Conservation (phyloP, 306 rosid species). For the Quercus alba region DNA sequence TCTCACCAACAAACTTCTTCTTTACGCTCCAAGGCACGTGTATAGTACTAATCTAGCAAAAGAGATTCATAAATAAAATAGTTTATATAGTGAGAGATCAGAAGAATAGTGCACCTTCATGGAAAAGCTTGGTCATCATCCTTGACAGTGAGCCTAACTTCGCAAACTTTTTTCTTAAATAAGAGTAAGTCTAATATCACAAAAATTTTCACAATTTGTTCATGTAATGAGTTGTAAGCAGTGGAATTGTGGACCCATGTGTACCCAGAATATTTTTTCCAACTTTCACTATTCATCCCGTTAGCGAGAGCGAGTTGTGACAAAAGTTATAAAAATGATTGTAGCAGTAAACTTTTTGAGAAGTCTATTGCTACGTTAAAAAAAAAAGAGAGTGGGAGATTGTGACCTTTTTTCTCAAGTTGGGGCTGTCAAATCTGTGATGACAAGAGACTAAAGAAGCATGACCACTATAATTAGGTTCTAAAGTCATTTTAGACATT, state of each 20-base stretch:
- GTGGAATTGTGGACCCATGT: too few relatives aligned
- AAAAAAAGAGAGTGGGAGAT: slow-evolving; percentile 9
- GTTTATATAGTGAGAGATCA: slow-evolving; percentile 3
- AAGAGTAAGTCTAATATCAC: not conserved
- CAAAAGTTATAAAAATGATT: too few relatives aligned
- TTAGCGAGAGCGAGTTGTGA: too few relatives aligned
- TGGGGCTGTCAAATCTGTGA: slow-evolving; percentile 32
- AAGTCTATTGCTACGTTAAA: too few relatives aligned
- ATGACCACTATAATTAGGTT: not conserved
- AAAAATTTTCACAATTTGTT: too few relatives aligned
- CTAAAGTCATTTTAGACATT: not conserved
- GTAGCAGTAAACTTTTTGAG: too few relatives aligned
- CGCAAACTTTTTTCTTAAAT: slow-evolving; percentile 27
- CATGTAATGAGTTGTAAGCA: rapidly evolving
- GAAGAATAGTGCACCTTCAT: slow-evolving; percentile 25
- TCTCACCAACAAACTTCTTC: slow-evolving; percentile 42
- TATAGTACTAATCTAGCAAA: slow-evolving; percentile 13
- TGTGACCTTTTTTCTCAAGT: slow-evolving; percentile 16
- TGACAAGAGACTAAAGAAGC: not conserved
- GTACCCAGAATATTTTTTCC: too few relatives aligned
- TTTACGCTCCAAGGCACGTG: slow-evolving; percentile 55
- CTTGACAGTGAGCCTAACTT: slow-evolving; percentile 37
- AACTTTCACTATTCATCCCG: too few relatives aligned
- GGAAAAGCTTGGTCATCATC: slow-evolving; percentile 16
- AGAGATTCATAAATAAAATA: not conserved